A percentile compares a stretch with the other conserved stretches of the same genome.
phyloP scores from a whole-genome alignment of 768 basidiomycete genomes.

The Trametes cinnabarina region DNA sequence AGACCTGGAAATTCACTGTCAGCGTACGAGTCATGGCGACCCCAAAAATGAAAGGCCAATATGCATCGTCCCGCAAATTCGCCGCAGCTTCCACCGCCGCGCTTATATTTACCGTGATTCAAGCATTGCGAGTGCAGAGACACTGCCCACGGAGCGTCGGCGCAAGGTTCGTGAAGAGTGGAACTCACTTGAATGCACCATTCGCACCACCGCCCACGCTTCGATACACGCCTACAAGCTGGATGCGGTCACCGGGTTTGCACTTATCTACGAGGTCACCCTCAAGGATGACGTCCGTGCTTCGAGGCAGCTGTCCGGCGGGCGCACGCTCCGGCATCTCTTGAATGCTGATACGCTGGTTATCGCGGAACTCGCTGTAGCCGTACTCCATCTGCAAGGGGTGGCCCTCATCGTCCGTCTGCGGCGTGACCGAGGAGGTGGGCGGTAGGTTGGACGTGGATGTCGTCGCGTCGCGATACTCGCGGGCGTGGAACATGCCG shows the following conservation, averaged over 20 bases:
- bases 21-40: no score
- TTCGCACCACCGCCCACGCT: constrained; percentile 89
- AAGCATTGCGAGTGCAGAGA: no score
- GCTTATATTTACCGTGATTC: no score
- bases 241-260: constrained; percentile 97
- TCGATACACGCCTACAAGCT: constrained; percentile 92
- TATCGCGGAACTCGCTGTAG: constrained; percentile 87
- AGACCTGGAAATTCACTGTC: constrained; percentile 53
- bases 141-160: not conserved
- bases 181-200: constrained; percentile 88
- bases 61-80: no score
- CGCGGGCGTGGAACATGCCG: constrained; percentile 74
- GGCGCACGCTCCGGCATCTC: constrained; percentile 99
- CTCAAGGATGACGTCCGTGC: constrained; percentile 93
- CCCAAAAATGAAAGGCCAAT: no score
- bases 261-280: constrained; percentile 97
- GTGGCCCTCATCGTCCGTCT: constrained; percentile 88
- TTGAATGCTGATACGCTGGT: constrained; percentile 97
- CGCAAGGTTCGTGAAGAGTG: not conserved
- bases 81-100: no score
- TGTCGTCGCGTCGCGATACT: constrained; percentile 91
- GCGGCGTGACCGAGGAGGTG: constrained; percentile 82
- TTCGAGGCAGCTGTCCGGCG: constrained; percentile 92
- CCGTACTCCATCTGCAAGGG: constrained; percentile 91
- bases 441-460: constrained; percentile 85